phyloP scores from a whole-genome alignment of 2,329 filamentous ascomycete genomes.

The Graphiopsis chlorocephala region DNA sequence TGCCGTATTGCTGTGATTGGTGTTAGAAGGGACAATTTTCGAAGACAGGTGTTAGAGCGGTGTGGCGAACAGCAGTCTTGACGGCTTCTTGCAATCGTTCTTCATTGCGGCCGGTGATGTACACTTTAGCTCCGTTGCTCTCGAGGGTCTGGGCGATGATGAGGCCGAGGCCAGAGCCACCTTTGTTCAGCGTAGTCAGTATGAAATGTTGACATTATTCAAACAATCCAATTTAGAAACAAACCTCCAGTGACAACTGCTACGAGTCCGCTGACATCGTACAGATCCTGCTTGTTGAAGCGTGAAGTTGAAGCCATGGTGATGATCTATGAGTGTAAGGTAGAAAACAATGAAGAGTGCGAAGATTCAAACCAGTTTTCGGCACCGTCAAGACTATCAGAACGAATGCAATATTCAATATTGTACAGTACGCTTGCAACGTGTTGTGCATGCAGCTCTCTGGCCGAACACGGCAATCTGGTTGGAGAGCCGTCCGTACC shows the following conservation, averaged over 20 bases:
- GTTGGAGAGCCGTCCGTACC: slow-evolving; percentile 15
- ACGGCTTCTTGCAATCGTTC: slow-evolving; percentile 43
- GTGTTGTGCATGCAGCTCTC: slow-evolving; percentile 1
- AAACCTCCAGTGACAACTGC: slow-evolving; percentile 33
- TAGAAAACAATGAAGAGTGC: not conserved
- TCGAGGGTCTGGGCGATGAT: slow-evolving; percentile 43
- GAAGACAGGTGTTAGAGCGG: not conserved
- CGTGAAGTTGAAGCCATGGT: slow-evolving; percentile 20
- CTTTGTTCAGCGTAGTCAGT: not conserved
- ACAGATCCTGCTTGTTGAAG: slow-evolving; percentile 24
- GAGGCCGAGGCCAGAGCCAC: slow-evolving; percentile 30
- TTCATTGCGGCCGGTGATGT: slow-evolving; percentile 45
- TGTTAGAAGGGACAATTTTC: not conserved
- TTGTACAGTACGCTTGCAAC: not conserved
- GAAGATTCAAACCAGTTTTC: not conserved
- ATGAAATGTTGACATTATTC: too few species aligned
- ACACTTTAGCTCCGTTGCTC: slow-evolving; percentile 43
- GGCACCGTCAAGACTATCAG: too few species aligned
- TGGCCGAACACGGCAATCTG: not conserved
- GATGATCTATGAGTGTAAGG: not conserved
- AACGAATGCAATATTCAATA: not conserved
- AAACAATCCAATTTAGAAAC: not conserved
- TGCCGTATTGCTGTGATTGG: slow-evolving; percentile 28
- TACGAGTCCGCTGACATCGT: slow-evolving; percentile 30
- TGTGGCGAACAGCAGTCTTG: slow-evolving; percentile 26